Base-by-base conservation (phyloP, 345 rosid species). In the Arabis alpina region DNA sequence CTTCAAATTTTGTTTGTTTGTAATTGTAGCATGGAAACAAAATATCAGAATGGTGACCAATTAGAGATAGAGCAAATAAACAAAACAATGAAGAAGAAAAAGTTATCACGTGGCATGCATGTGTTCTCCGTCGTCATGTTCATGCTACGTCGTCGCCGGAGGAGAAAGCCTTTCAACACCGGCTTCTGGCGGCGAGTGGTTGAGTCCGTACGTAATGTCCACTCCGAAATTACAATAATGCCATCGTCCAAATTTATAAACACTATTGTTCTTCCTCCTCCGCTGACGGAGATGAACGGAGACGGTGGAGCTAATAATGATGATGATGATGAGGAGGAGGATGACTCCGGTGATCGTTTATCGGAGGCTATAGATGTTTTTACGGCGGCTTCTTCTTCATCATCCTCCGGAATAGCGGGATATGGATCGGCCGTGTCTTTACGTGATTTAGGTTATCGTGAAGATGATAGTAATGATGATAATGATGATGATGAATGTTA, bases 371-470 rank as follows among this genome's bases (percentile, higher is more conserved):
- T 12, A 14, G 92, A 85, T 12, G 78, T 53, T 27, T 59, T 60
- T 37, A 49, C 76, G 8, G 76, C 59, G 50, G 79, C 60, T 51
- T 70, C 65, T 15, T 68, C 73, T 3, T 76, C 82, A 2, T 23
- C 54, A 6, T 60, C 66, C 0, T 41, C 66, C 3, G 57, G 73
- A 36, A 51, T 76, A 28, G 80, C 84, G 70, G 81, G 53, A n/a
- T 85, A 85, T 44, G 77, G 79, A 8, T 87, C 92, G 0, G 89
- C 87, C 0, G 3, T 61, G 79, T 77, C 77, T 61, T 77, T 84
- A 39, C 82, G 72, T 39, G 79, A 61, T 23, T 39, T 52, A 36
- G 70, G 45, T 4, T 23, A 54, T 58, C 77, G 34, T 30, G 41
- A 64, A 10, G 64, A 64, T 2, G 67, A 75, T 7, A 76, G 68